Evolutionary conservation across 306 rosid genomes (phyloP).

Genomic region (Citrullus amarus): DNA sequence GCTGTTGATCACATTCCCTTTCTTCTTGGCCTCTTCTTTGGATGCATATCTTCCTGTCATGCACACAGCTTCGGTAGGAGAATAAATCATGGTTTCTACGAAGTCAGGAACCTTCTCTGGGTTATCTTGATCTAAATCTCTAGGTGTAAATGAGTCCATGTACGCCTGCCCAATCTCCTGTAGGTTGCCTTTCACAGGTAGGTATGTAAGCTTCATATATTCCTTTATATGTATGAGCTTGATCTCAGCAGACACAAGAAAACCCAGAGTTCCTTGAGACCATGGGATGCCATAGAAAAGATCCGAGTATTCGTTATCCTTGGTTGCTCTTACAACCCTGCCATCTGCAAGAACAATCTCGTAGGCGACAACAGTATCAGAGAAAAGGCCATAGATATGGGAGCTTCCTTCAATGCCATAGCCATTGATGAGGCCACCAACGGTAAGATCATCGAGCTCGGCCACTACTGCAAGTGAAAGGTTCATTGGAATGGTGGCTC

Average conservation of each 20-base stretch:
- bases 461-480: constrained; percentile 92
- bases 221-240: constrained; percentile 76
- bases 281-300: constrained; percentile 79
- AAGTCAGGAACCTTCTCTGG: constrained; percentile 85
- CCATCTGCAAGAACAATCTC: constrained; percentile 92
- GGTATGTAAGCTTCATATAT: constrained; percentile 80
- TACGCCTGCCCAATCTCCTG: constrained; percentile 74
- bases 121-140: constrained; percentile 83
- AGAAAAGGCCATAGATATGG: constrained; percentile 76
- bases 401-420: constrained; percentile 98
- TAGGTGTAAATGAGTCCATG: constrained; percentile 72
- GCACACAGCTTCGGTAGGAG: constrained; percentile 61
- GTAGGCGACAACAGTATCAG: constrained; percentile 87
- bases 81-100: constrained; percentile 82
- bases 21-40: constrained; percentile 82
- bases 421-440: constrained; percentile 96
- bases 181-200: constrained; percentile 66
- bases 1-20: constrained; percentile 72
- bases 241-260: constrained; percentile 94
- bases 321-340: constrained; percentile 79
- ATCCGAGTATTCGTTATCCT: constrained; percentile 80
- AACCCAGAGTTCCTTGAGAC: constrained; percentile 97
- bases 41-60: constrained; percentile 88
- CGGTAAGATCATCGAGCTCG: constrained; percentile 95
- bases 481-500: constrained; percentile 84